These are phyloP conservation scores for Lindgomyces ingoldianus DNA, from an alignment of 495 filamentous ascomycete species.

Conservation along the genomic window DNA sequence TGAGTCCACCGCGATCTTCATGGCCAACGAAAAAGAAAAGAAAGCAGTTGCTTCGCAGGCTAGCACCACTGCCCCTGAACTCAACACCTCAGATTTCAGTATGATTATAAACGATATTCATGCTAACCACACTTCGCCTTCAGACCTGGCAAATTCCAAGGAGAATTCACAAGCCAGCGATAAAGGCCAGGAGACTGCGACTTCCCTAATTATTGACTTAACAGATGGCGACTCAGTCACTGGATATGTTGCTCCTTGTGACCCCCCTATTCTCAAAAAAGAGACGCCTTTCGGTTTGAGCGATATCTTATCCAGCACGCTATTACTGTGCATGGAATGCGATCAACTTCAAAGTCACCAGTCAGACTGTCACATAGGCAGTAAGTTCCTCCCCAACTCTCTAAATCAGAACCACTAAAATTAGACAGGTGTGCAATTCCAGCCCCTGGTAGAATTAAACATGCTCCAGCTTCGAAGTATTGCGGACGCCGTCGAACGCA, in stretches of 20 bases:
- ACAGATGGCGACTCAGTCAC: background rate
- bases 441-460: background rate
- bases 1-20: no score
- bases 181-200: no score
- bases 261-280: background rate
- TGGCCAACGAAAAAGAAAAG: no score
- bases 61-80: no score
- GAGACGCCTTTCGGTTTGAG: background rate
- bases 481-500: constrained; percentile 6
- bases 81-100: no score
- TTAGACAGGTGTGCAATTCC: background rate
- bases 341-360: background rate
- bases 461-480: background rate
- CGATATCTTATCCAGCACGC: background rate
- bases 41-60: no score
- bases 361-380: constrained; percentile 11
- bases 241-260: background rate
- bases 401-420: no score
- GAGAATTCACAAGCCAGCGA: no score
- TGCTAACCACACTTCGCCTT: no score
- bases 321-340: constrained; percentile 17
- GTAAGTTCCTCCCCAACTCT: constrained; percentile 2
- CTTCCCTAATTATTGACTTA: background rate
- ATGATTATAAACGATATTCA: no score
- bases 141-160: no score